Evolutionary conservation across 108 stramenopile species (phyloP).

Genomic region (Cyclotella atomus): DNA sequence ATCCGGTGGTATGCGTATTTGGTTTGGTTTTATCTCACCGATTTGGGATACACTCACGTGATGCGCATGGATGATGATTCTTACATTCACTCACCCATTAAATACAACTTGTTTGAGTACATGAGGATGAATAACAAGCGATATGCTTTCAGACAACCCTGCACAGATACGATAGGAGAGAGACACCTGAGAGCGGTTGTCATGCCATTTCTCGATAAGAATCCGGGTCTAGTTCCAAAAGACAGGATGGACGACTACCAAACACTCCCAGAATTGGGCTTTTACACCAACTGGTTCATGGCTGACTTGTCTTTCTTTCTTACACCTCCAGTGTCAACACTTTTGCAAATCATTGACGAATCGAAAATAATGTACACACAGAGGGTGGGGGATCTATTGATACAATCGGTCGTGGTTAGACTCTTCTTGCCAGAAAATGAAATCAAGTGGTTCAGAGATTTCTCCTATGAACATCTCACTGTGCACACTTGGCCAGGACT

Average conservation of each 20-base stretch:
- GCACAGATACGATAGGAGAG: conserved; percentile 53
- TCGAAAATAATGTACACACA: conserved; percentile 9
- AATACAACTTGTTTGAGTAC: conserved; percentile 77
- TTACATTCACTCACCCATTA: conserved; percentile 64
- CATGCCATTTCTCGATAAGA: conserved; percentile 16
- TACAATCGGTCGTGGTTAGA: conserved; percentile 1
- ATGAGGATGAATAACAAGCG: conserved; percentile 56
- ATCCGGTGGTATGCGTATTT: conserved; percentile 77
- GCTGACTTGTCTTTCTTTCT: conserved; percentile 65
- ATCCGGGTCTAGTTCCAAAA: conserved; percentile 4
- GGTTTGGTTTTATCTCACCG: conserved; percentile 63
- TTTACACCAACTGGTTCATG: conserved; percentile 83
- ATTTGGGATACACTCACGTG: conserved; percentile 64
- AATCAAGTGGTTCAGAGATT: conserved; percentile 7
- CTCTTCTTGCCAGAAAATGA: neutral
- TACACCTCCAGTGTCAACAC: neutral
- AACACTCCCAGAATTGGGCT: conserved; percentile 32
- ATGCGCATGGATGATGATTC: conserved; percentile 87
- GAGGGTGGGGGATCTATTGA: neutral
- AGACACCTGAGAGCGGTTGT: neutral
- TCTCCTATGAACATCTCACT: conserved; percentile 11
- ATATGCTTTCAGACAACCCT: conserved; percentile 74
- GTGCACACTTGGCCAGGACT: too few species aligned
- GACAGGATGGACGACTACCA: conserved; percentile 7
- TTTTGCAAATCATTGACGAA: conserved; percentile 2